phyloP scores from a whole-genome alignment of 106 monocot species.

The Xerophyta viscosa region DNA sequence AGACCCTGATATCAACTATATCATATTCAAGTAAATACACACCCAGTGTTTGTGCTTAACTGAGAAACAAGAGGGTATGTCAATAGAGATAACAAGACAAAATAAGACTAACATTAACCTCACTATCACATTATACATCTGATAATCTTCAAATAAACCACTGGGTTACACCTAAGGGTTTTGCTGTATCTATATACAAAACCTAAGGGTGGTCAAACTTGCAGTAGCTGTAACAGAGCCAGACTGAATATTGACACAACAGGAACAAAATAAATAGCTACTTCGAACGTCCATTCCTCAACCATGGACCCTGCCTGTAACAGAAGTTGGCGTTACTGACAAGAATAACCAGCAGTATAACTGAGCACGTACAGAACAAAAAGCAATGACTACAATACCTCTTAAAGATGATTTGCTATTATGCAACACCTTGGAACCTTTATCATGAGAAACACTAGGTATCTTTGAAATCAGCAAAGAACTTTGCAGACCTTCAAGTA shows the following conservation, averaged over 20 bases:
- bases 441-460: conserved; percentile 47
- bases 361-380: not conserved
- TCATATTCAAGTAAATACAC: no score
- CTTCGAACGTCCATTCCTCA: conserved; percentile 6
- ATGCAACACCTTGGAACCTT: conserved; percentile 16
- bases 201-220: conserved; percentile 1
- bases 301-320: conserved; percentile 25
- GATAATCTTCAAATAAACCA: conserved; percentile 9
- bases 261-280: no score
- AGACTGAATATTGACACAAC: no score
- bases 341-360: not conserved
- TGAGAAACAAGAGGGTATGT: no score
- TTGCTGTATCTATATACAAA: conserved; percentile 21
- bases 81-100: no score
- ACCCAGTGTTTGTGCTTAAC: no score
- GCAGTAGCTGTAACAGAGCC: not conserved
- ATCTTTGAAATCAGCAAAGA: conserved; percentile 61
- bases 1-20: no score
- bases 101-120: conserved; percentile 9
- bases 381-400: conserved; percentile 54
- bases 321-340: not conserved
- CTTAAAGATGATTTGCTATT: conserved; percentile 42
- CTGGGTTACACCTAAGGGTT: conserved; percentile 1
- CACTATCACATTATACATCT: conserved; percentile 22
- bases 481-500: conserved; percentile 89